Base-by-base conservation (phyloP, 176 grass and related monocot species). In the Stipa capillata region DNA sequence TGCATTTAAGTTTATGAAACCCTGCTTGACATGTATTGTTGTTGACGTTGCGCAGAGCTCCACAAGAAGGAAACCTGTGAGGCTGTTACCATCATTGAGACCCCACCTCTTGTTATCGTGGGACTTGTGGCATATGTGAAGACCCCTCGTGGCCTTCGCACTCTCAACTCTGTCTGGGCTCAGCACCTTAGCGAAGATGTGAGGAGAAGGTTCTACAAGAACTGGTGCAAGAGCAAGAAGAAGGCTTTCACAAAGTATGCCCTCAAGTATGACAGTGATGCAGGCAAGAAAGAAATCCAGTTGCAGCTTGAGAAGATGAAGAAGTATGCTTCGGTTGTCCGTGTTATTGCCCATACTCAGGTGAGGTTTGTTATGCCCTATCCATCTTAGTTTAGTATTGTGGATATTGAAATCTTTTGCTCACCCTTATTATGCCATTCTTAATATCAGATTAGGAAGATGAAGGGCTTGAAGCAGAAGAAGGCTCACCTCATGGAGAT, bases 51-150 rank as follows among this genome's bases (percentile, higher is more conserved):
- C 37, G 40, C 71, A 97, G 90, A 97, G 59, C 87, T 97, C 25
- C 93, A 97, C 79, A 97, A 97, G 79, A 93, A 97, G 85, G 93
- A 97, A 82, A 97, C 93, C 1, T 97, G 93, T 8, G 93, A 97
- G 65, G 93, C 93, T 52, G 93, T 97, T 16, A 93, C 90, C 1
- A 90, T 97, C 23, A 84, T 97, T n/a, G 93, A 97, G 73, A 90
- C 82, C 44, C 93, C 93, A 7, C 90, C 93, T 0, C 83, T 93
- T 88, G 82, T 97, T 14, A 86, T 97, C 79, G 90, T 97, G 65
- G 93, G 93, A 62, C 76, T 90, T 13, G 93, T 97, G 51, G 93
- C 79, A 4, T 97, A 97, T 36, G n/a, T n/a, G n/a, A n/a, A n/a
- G n/a, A n/a, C n/a, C n/a, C n/a, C n/a, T n/a, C n/a, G n/a, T n/a